Evolutionary conservation across 169 alveolate species (phyloP).

Genomic region (Perkinsus marinus): DNA sequence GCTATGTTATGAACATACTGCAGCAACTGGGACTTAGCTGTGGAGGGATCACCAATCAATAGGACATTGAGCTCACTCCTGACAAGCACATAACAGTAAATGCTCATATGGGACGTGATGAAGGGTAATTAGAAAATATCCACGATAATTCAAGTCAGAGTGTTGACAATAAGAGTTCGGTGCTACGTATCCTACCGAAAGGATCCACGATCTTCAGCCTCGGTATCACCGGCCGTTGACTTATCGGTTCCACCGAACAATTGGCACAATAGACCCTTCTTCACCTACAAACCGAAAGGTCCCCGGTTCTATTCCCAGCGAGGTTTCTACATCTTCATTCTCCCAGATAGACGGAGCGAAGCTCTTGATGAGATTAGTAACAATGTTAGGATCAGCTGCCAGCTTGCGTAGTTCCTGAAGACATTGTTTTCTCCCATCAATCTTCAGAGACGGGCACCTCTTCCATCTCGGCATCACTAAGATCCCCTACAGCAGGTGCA

Average conservation of each 20-base stretch:
- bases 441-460: slow-evolving; percentile 9
- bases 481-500: slow-evolving; percentile 16
- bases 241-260: slow-evolving; percentile 90
- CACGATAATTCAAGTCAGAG: no score
- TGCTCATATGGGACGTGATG: slow-evolving; percentile 48
- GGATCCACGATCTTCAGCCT: slow-evolving; percentile 19
- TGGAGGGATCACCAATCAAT: slow-evolving; percentile 98
- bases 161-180: no score
- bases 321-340: slow-evolving; percentile 75
- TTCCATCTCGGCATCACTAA: slow-evolving; percentile 7
- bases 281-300: neutral
- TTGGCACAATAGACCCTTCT: slow-evolving; percentile 83
- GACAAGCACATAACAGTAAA: slow-evolving; percentile 9
- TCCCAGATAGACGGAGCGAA: slow-evolving; percentile 96
- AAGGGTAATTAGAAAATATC: no score
- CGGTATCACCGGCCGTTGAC: slow-evolving; percentile 31
- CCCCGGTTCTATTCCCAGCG: neutral
- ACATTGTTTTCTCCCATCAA: slow-evolving; percentile 6
- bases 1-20: slow-evolving; percentile 85
- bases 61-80: slow-evolving; percentile 88
- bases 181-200: no score
- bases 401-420: slow-evolving; percentile 55
- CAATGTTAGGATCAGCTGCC: slow-evolving; percentile 70
- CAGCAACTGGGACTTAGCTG: slow-evolving; percentile 95
- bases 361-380: slow-evolving; percentile 76